Evolutionary conservation across 139 green algal species (phyloP), one percentile per base, ranked within the genome.

Genomic region (Chlorella ohadii): DNA sequence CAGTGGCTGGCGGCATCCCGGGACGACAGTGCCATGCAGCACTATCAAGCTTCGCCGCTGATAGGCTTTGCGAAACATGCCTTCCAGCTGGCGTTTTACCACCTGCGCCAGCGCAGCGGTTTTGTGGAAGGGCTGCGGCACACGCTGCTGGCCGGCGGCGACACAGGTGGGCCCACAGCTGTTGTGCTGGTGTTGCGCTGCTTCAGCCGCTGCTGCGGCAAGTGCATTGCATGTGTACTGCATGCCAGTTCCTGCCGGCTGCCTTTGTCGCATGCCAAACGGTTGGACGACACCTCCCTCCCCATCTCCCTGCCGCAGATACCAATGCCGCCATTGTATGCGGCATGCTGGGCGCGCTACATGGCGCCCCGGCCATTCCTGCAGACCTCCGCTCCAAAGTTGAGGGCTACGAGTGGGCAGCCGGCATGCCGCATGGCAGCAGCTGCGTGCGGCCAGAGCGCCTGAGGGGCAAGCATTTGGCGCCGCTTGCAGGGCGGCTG

Each of bases 311-410:
- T 22, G n/a, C 51, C 20, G 72, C 74, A 7, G 91, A 94, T 84
- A 94, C 91, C 63, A 94, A 94, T 74, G 89, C 91, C 20, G 89
- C 88, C 36, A 93, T 92, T 31, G 86, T 94, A 33, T 87, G 89
- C 31, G 90, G 83, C 41, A 39, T 93, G 76, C 34, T 93, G 59
- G 89, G 89, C 0, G 89, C 87, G 4, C 77, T 91, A 70, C 81
- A 89, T 47, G 87, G 89, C 41, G 83, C 73, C 13, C 41, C 39
- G 6, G 67, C 34, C 71, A 86, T 84, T 19, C 70, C 70, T 9
- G 57, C 31, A 20, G 59, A 72, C 4, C 36, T 82, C 27, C 25
- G 56, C 13, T 6, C 17, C 9, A 36, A 66, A 47, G 76, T 82
- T 3, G 36, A 59, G 36, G 19, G 15, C 38, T 82, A 72, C 39